These are phyloP conservation scores for Neopestalotiopsis sp. DNA, from an alignment of 2,329 filamentous ascomycete genomes.

Conservation along the genomic window DNA sequence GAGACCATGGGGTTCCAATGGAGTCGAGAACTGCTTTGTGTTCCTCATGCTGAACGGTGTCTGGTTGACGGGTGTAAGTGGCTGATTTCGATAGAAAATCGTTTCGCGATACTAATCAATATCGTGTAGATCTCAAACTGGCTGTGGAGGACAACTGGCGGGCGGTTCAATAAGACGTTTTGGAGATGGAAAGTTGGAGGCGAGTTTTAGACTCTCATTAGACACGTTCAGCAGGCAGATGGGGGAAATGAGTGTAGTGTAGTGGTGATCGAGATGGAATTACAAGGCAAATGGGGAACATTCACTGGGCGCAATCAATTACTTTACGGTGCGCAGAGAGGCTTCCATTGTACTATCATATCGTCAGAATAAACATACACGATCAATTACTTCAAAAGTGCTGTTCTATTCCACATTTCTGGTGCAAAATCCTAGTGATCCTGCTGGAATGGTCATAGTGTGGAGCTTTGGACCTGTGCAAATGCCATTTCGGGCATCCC, in stretches of 20 bases:
- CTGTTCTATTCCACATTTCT: no score
- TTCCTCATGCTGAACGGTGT: constrained; percentile 34
- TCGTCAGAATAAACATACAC: neutral
- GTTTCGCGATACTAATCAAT: neutral
- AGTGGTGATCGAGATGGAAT: neutral
- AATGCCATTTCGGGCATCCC: no score
- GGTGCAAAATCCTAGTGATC: neutral
- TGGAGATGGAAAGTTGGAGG: constrained; percentile 31
- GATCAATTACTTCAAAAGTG: neutral
- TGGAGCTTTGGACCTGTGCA: no score
- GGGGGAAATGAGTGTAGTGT: neutral
- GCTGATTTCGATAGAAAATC: no score
- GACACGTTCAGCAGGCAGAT: neutral
- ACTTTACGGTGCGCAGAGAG: no score
- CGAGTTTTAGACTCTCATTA: constrained; percentile 24
- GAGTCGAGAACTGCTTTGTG: constrained; percentile 29
- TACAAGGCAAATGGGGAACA: neutral
- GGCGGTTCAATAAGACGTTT: constrained; percentile 25
- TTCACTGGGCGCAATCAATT: neutral
- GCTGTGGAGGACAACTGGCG: constrained; percentile 31
- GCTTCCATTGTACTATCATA: neutral
- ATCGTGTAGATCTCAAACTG: constrained; percentile 23
- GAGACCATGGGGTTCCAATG: constrained; percentile 31
- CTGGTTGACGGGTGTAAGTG: constrained; percentile 32
- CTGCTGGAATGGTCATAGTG: neutral